These are phyloP conservation scores for Puccinia polysora DNA, from an alignment of 1,284 basidiomycete species.

Conservation along the genomic window DNA sequence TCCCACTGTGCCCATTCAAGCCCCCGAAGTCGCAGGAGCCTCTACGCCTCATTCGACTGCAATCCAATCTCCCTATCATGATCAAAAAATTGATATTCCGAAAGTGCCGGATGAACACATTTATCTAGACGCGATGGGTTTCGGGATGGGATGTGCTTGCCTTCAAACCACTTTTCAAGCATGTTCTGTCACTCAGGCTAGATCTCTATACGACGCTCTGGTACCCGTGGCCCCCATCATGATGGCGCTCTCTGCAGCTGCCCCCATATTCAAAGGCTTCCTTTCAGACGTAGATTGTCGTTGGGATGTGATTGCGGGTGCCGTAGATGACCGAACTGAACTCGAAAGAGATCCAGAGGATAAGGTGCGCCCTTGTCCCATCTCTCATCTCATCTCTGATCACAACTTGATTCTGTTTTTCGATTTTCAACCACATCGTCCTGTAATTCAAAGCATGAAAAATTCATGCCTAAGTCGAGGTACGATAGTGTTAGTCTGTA, in stretches of 20 bases:
- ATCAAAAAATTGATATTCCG: constrained; percentile 65
- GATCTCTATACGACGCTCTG: constrained; percentile 87
- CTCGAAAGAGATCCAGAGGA: constrained; percentile 87
- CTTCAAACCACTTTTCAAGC: constrained; percentile 97
- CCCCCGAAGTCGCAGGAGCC: neutral
- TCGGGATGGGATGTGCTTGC: constrained; percentile 99
- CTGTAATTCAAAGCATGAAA: constrained; percentile 29
- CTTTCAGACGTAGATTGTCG: constrained; percentile 94
- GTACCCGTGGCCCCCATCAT: constrained; percentile 91
- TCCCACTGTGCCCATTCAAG: constrained; percentile 76
- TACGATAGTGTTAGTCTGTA: constrained; percentile 96
- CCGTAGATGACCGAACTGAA: constrained; percentile 91
- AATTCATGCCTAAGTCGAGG: constrained; percentile 76
- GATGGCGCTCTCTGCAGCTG: constrained; percentile 90
- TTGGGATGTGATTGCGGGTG: constrained; percentile 96
- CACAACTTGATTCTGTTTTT: neutral
- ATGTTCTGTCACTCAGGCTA: constrained; percentile 83
- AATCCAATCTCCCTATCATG: constrained; percentile 62
- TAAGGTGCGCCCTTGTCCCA: constrained; percentile 46
- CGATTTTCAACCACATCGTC: constrained; percentile 44
- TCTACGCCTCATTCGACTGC: constrained; percentile 53
- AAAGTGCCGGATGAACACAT: constrained; percentile 88
- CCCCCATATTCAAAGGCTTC: constrained; percentile 88
- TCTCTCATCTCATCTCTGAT: constrained; percentile 17
- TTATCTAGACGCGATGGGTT: constrained; percentile 99